Conservation (phyloP, 805 yeast genomes). For the Ogataea pini region DNA sequence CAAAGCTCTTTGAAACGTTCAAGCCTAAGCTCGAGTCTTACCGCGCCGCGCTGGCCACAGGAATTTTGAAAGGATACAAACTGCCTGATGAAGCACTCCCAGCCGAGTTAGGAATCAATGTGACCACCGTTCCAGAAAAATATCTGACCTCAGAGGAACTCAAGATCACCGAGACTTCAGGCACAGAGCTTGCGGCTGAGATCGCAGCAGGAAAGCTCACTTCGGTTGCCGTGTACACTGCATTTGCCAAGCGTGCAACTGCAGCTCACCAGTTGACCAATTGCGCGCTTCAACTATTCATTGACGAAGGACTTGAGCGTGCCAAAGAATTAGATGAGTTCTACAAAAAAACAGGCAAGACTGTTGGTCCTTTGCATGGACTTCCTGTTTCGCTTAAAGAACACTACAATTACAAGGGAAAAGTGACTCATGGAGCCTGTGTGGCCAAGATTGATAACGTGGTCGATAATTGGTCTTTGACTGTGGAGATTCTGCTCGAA, state of each 20-base stretch:
- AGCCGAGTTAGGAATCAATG: constrained; percentile 24
- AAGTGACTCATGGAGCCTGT: constrained; percentile 53
- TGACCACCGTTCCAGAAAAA: constrained; percentile 32
- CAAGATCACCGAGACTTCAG: constrained; percentile 45
- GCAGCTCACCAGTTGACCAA: constrained; percentile 52
- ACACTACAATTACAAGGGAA: constrained; percentile 50
- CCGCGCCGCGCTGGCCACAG: constrained; percentile 27
- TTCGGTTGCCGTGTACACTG: constrained; percentile 45
- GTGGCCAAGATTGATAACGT: constrained; percentile 44
- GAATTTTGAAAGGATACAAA: constrained; percentile 29
- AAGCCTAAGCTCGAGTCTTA: constrained; percentile 38
- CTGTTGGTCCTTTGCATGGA: constrained; percentile 62
- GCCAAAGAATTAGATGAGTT: constrained; percentile 56
- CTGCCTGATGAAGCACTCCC: constrained; percentile 25
- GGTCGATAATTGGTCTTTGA: constrained; percentile 39
- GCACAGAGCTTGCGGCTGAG: constrained; percentile 33
- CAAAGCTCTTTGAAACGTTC: constrained; percentile 28
- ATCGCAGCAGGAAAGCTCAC: constrained; percentile 42
- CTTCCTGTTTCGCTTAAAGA: constrained; percentile 65
- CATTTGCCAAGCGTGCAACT: constrained; percentile 49
- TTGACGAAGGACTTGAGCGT: constrained; percentile 48
- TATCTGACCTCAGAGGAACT: constrained; percentile 39
- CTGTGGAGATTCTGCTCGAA: constrained; percentile 44
- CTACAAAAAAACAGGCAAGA: constrained; percentile 43
- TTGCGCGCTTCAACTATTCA: constrained; percentile 48